Percentiles rank a stretch among this genome's conserved stretches.
phyloP scores from a whole-genome alignment of 768 basidiomycete genomes.

The Tephrocybe sp. region DNA sequence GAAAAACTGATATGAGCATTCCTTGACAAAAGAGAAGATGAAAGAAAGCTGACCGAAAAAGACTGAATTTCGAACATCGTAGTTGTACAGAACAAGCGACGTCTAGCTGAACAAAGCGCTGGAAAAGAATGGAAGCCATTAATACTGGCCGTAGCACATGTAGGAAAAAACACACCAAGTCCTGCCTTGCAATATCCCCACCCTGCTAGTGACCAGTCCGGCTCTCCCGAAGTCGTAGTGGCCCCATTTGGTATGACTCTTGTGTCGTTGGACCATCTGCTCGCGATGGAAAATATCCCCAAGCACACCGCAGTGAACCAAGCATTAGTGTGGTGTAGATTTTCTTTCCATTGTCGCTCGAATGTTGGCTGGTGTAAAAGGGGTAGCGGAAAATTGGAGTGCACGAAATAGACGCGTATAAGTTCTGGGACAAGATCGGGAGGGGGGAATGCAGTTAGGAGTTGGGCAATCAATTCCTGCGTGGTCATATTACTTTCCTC shows the following conservation, averaged over 20 bases:
- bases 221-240: conserved; percentile 23
- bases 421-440: conserved; percentile 54
- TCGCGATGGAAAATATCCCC: conserved; percentile 65
- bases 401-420: conserved; percentile 66
- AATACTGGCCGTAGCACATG: background rate
- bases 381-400: conserved; percentile 58
- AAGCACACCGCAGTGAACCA: conserved; percentile 65
- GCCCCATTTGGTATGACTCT: conserved; percentile 43
- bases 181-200: conserved; percentile 58
- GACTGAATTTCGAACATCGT: conserved; percentile 64
- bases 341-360: conserved; percentile 52
- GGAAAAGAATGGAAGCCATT: background rate
- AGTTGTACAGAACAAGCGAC: conserved; percentile 53
- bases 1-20: background rate
- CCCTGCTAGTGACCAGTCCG: conserved; percentile 54
- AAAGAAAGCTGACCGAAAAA: conserved; percentile 37
- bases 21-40: background rate
- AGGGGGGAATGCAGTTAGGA: conserved; percentile 56
- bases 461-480: conserved; percentile 27
- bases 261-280: conserved; percentile 61
- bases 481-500: conserved; percentile 41
- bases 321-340: conserved; percentile 49
- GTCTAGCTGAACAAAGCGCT: conserved; percentile 52
- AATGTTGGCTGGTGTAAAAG: conserved; percentile 74
- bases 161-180: conserved; percentile 36